Percentiles rank a stretch among this genome's conserved stretches.
phyloP scores from a whole-genome alignment of 2,329 filamentous ascomycete species.

The Diplodia sapinea region DNA sequence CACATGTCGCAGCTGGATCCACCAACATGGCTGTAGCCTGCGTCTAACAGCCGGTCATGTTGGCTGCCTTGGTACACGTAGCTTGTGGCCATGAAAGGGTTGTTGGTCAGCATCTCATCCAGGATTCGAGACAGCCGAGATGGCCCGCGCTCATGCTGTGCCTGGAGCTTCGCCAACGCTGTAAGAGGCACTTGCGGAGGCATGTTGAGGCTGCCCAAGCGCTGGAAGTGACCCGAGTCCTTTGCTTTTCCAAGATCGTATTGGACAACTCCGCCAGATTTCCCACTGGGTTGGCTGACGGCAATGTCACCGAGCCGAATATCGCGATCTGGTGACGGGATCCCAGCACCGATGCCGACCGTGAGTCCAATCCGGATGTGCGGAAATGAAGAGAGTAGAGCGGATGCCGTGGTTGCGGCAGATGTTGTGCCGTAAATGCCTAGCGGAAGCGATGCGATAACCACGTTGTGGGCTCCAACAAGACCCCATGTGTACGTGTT shows the following conservation, averaged over 20 bases:
- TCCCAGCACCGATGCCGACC: conserved; percentile 39
- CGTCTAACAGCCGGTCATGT: not conserved
- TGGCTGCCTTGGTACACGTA: conserved; percentile 9
- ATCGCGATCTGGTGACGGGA: conserved; percentile 34
- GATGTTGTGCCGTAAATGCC: not conserved
- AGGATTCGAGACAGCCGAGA: not conserved
- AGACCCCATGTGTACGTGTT: not conserved
- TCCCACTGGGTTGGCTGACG: conserved; percentile 35
- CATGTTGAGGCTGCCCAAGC: conserved; percentile 34
- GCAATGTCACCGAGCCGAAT: conserved; percentile 41
- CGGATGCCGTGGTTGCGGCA: not conserved
- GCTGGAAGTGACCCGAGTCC: conserved; percentile 29
- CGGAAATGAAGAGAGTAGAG: conserved; percentile 32
- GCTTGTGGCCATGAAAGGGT: conserved; percentile 15
- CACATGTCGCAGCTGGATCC: not conserved
- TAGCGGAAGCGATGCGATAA: conserved; percentile 30
- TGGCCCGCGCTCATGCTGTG: not conserved
- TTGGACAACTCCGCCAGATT: conserved; percentile 37
- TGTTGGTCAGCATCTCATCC: not conserved
- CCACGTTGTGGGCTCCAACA: not conserved
- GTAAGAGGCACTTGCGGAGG: conserved; percentile 26
- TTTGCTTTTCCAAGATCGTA: conserved; percentile 37
- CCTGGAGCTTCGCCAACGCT: not conserved
- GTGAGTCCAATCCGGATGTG: conserved; percentile 35
- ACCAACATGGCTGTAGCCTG: not conserved